These are phyloP conservation scores for Cercospora citrullina DNA, from an alignment of 2,329 filamentous ascomycete genomes.

Conservation along the genomic window DNA sequence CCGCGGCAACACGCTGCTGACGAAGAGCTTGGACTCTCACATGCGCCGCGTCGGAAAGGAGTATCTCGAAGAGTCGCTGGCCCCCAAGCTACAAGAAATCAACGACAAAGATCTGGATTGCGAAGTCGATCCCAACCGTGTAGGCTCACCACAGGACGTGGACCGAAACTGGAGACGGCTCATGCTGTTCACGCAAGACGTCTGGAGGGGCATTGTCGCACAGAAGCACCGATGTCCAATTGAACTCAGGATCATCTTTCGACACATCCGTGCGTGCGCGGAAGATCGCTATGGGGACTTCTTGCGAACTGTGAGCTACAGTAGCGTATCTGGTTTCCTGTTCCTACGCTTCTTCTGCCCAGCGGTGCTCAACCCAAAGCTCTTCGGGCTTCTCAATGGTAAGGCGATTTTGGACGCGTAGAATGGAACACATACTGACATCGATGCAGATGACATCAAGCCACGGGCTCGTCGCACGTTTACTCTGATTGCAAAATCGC, in stretches of 20 bases:
- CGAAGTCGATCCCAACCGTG: slow-evolving; percentile 87
- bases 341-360: slow-evolving; percentile 95
- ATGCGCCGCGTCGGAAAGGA: slow-evolving; percentile 94
- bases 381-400: slow-evolving; percentile 82
- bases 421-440: slow-evolving; percentile 18
- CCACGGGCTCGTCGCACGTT: slow-evolving; percentile 81
- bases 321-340: slow-evolving; percentile 90
- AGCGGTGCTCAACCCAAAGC: slow-evolving; percentile 90
- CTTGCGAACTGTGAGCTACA: slow-evolving; percentile 83
- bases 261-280: slow-evolving; percentile 87
- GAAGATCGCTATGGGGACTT: slow-evolving; percentile 95
- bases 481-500: slow-evolving; percentile 86
- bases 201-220: slow-evolving; percentile 79
- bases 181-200: slow-evolving; percentile 71
- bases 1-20: slow-evolving; percentile 89
- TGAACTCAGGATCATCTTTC: slow-evolving; percentile 80
- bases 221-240: slow-evolving; percentile 75
- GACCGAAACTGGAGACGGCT: slow-evolving; percentile 80
- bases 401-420: slow-evolving; percentile 24
- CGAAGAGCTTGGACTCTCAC: slow-evolving; percentile 89
- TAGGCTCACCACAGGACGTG: slow-evolving; percentile 67
- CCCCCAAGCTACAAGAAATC: slow-evolving; percentile 84
- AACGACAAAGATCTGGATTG: slow-evolving; percentile 88
- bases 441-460: slow-evolving; percentile 71
- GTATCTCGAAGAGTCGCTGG: slow-evolving; percentile 82